Base-by-base conservation (phyloP, 2,329 filamentous ascomycete species). In the Fusarium palustre region DNA sequence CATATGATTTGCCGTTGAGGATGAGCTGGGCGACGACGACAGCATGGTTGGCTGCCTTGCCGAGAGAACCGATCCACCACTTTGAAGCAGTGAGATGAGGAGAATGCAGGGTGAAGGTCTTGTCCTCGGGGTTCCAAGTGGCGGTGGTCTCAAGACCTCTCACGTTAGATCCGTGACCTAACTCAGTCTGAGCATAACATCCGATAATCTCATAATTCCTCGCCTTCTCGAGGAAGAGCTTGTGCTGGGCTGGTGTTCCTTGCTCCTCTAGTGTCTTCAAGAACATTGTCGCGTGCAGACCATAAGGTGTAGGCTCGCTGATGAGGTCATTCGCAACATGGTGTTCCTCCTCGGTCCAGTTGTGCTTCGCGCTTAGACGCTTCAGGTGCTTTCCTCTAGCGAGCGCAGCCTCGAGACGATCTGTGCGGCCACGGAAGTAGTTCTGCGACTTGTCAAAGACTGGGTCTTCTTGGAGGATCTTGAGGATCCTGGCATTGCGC, bases 41-140 rank as follows among this genome's bases (percentile, higher is more conserved):
- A 2, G 92, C 92, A 75, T 93, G 86, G 76, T 92, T 94, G 45
- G 92, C 92, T 4, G 90, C 90, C 72, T 90, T 86, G 53, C 92
- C 92, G 5, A 94, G 84, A 13, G 91, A 92, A 2, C 92, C 92
- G 72, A 93, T 93, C 92, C 92, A 94, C 91, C 91, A 95, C 76
- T 95, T 95, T 34, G 90, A 91, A 0, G 91, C 87, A 3, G 92
- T 94, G 58, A 94, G 83, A 65, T 88, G 84, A 12, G 92, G 92
- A 1, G 90, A 92, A 79, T 94, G 88, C 36, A 94, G 84, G 16
- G 84, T 90, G 74, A 94, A 94, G 5, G 89, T 92, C 83, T 92
- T 91, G 78, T 92, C 90, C 7, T 89, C 82, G 0, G 87, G 81
- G 74, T 92, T 90, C 91, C 91, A 94, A 1, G 88, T 92, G 2